phyloP scores from a whole-genome alignment of 228 moss, liverwort and hornwort species.

The Sphagnum fallax region DNA sequence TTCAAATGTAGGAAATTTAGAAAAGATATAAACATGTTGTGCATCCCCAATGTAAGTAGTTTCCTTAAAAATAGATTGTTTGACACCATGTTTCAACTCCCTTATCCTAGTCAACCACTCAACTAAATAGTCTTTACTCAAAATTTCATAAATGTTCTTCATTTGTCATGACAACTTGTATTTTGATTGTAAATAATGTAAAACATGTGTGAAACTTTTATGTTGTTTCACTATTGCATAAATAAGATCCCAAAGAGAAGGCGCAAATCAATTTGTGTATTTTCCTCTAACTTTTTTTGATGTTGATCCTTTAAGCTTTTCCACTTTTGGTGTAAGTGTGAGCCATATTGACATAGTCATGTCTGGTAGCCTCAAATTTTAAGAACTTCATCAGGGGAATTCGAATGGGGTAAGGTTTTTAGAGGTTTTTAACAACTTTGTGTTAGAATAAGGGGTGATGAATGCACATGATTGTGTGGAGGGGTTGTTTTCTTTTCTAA shows the following conservation, averaged over 20 bases:
- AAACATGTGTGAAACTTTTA: neutral
- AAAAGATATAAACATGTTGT: neutral
- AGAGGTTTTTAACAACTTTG: too few relatives aligned
- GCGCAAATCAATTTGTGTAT: neutral
- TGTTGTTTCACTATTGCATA: neutral
- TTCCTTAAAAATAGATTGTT: neutral
- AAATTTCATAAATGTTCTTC: neutral
- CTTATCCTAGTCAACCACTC: neutral
- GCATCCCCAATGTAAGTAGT: neutral
- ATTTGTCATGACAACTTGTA: neutral
- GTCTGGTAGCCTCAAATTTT: too few relatives aligned
- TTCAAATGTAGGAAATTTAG: neutral
- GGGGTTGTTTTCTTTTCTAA: too few relatives aligned
- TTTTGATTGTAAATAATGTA: neutral
- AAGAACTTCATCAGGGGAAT: too few relatives aligned
- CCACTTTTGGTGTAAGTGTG: neutral
- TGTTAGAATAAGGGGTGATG: too few relatives aligned
- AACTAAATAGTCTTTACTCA: neutral
- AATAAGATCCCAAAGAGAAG: neutral
- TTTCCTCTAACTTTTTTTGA: neutral
- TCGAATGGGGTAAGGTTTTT: too few relatives aligned
- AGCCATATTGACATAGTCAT: too few relatives aligned
- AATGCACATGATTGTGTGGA: too few relatives aligned
- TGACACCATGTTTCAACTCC: neutral
- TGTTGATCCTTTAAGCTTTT: neutral